Percentiles rank a stretch among this genome's conserved stretches.
phyloP scores from a whole-genome alignment of 768 basidiomycete species.

The Kondoa subrosea region DNA sequence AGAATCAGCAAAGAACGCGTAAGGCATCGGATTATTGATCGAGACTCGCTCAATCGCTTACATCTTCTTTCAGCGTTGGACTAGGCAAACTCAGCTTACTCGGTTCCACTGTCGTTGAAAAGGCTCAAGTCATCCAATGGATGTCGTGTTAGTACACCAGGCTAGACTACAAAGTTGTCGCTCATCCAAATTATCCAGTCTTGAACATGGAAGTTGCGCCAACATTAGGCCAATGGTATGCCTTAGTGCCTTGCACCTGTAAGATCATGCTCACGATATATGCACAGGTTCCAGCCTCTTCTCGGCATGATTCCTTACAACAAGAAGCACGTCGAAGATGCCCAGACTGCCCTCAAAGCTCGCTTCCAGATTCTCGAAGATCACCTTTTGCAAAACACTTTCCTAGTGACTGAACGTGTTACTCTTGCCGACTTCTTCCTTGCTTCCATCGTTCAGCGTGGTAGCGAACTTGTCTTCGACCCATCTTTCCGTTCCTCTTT shows the following conservation, averaged over 20 bases:
- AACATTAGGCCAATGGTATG: conserved; percentile 26
- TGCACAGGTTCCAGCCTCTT: conserved; percentile 34
- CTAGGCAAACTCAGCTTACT: conserved; percentile 55
- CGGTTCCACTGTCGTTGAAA: conserved; percentile 47
- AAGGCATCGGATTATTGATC: neutral
- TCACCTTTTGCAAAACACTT: conserved; percentile 62
- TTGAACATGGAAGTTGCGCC: conserved; percentile 47
- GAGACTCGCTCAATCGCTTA: conserved; percentile 10
- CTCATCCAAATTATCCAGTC: neutral
- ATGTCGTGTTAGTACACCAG: conserved; percentile 43
- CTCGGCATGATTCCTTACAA: conserved; percentile 44
- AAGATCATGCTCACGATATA: conserved; percentile 8
- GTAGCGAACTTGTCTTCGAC: conserved; percentile 45
- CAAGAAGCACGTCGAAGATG: conserved; percentile 43
- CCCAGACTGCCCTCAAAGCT: conserved; percentile 27
- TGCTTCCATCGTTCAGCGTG: conserved; percentile 45
- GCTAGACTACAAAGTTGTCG: neutral
- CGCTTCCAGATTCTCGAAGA: conserved; percentile 52
- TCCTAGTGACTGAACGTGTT: conserved; percentile 84
- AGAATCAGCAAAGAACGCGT: neutral
- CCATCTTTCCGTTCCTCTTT: conserved; percentile 47
- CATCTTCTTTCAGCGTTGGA: conserved; percentile 9
- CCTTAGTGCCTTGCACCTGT: neutral
- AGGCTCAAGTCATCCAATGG: conserved; percentile 75
- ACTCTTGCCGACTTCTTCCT: conserved; percentile 72